These are phyloP conservation scores for Pleurotus platypus DNA, from an alignment of 768 basidiomycete genomes.

Conservation along the genomic window DNA sequence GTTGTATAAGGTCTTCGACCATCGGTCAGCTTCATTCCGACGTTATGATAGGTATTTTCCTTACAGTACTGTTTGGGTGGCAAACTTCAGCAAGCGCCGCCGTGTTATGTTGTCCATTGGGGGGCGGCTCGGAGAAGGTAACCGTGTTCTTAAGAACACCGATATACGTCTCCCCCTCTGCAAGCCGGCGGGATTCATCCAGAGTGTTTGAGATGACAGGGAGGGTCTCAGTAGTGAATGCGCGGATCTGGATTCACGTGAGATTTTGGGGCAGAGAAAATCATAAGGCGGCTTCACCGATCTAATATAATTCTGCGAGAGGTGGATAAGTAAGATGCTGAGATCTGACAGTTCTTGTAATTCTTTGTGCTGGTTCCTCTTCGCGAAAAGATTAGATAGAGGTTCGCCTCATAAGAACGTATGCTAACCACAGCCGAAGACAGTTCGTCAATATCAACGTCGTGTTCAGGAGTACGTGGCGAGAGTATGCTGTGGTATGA, in stretches of 20 bases:
- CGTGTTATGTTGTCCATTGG: not conserved
- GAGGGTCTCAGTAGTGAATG: not conserved
- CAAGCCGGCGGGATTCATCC: not conserved
- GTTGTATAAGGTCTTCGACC: not conserved
- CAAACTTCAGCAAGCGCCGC: not conserved
- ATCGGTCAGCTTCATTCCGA: too few species aligned
- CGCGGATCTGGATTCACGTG: not conserved
- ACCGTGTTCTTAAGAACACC: not conserved
- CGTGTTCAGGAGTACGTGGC: not conserved
- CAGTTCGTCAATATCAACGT: not conserved
- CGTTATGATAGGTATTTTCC: not conserved
- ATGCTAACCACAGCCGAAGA: not conserved
- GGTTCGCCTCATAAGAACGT: too few species aligned
- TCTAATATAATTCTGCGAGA: not conserved
- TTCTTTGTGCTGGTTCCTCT: not conserved
- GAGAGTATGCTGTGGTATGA: not conserved
- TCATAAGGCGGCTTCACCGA: not conserved
- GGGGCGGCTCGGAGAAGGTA: too few species aligned
- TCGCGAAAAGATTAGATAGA: too few species aligned
- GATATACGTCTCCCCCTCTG: not conserved
- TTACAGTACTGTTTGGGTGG: not conserved
- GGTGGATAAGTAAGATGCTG: not conserved
- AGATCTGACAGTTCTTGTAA: constrained; percentile 5
- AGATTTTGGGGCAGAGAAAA: not conserved
- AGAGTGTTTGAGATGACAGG: not conserved